Evolutionary conservation across 2,329 filamentous ascomycete genomes (phyloP).

Genomic region (Curvularia eragrostidis): DNA sequence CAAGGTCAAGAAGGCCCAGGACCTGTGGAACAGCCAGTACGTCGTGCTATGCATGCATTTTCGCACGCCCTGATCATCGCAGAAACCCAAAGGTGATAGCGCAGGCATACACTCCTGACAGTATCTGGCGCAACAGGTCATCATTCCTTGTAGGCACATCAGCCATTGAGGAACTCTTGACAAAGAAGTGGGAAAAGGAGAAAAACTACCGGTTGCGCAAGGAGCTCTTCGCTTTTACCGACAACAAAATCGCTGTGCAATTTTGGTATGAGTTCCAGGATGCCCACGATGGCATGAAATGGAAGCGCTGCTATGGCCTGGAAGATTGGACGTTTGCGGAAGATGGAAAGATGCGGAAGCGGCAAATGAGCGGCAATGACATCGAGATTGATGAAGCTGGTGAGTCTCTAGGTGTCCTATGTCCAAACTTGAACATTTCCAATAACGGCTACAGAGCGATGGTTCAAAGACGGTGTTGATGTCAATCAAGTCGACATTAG

Average conservation of each 20-base stretch:
- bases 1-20: slow-evolving; percentile 85
- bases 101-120: slow-evolving; percentile 75
- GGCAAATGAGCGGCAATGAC: slow-evolving; percentile 79
- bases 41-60: slow-evolving; percentile 18
- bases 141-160: slow-evolving; percentile 72
- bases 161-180: slow-evolving; percentile 71
- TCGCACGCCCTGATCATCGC: slow-evolving; percentile 10
- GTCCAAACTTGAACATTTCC: neutral
- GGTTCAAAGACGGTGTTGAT: slow-evolving; percentile 73
- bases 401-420: slow-evolving; percentile 14
- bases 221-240: slow-evolving; percentile 79
- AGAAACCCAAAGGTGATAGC: slow-evolving; percentile 71
- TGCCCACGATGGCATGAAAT: slow-evolving; percentile 66
- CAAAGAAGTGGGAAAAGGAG: slow-evolving; percentile 76
- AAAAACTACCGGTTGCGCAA: slow-evolving; percentile 77
- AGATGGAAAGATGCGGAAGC: slow-evolving; percentile 74
- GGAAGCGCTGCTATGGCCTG: slow-evolving; percentile 78
- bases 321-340: slow-evolving; percentile 79
- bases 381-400: slow-evolving; percentile 64
- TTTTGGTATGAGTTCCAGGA: slow-evolving; percentile 90
- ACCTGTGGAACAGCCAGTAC: slow-evolving; percentile 80
- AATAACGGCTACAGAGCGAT: slow-evolving; percentile 59
- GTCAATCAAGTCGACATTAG: slow-evolving; percentile 70
- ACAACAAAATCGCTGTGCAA: slow-evolving; percentile 82
- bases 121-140: slow-evolving; percentile 81